phyloP scores from a whole-genome alignment of 2,329 filamentous ascomycete species.

The Fusarium oxysporum region DNA sequence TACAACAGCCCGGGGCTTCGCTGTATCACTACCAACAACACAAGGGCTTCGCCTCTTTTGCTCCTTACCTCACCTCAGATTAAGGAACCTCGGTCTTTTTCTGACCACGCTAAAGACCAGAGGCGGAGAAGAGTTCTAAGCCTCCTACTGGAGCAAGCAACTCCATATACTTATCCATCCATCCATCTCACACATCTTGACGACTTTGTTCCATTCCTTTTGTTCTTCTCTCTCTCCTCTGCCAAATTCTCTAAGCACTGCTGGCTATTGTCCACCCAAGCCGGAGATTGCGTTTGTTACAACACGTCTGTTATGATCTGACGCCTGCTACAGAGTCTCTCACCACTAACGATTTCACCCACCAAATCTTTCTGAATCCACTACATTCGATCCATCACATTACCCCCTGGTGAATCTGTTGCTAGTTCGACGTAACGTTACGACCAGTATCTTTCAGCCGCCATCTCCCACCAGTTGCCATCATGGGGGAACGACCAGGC shows the following conservation, averaged over 20 bases:
- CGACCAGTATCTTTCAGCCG: neutral
- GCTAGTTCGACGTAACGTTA: neutral
- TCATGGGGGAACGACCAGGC: conserved; percentile 45
- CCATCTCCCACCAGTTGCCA: neutral
- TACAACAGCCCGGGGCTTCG: neutral
- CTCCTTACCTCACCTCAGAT: conserved; percentile 21
- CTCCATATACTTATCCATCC: conserved; percentile 13
- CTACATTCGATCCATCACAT: conserved; percentile 1
- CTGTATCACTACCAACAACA: neutral
- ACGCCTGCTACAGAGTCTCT: neutral
- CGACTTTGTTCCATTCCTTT: neutral
- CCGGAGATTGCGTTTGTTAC: neutral
- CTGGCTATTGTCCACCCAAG: neutral
- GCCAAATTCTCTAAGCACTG: neutral
- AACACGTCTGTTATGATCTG: neutral
- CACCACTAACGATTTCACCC: neutral
- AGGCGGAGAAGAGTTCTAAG: conserved; percentile 36
- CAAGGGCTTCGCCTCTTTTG: conserved; percentile 23
- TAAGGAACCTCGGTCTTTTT: conserved; percentile 13
- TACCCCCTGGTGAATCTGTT: neutral
- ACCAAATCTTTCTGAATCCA: neutral
- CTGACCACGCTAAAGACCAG: conserved; percentile 18
- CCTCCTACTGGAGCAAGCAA: conserved; percentile 20
- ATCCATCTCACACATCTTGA: conserved; percentile 14
- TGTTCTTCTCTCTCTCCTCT: neutral